Evolutionary conservation across 768 basidiomycete genomes (phyloP).

Genomic region (Xerocomellus amylosporus): DNA sequence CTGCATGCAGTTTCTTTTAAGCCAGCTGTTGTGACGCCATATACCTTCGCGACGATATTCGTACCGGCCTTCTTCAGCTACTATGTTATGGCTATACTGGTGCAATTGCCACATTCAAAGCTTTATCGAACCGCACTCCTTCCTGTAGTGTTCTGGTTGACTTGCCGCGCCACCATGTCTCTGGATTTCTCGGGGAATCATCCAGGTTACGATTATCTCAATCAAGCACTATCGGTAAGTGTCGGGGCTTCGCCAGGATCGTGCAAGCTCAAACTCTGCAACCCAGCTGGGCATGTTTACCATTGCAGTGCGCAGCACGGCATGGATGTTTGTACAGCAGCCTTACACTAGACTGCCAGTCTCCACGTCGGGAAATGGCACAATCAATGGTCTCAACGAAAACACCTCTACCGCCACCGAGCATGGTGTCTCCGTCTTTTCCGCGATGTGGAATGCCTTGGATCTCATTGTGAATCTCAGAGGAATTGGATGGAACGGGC

Average conservation of each 20-base stretch:
- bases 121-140: slow-evolving; percentile 45
- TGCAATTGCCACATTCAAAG: slow-evolving; percentile 45
- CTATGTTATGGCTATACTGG: slow-evolving; percentile 52
- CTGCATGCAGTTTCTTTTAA: slow-evolving; percentile 15
- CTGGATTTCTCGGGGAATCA: slow-evolving; percentile 24
- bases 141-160: slow-evolving; percentile 44
- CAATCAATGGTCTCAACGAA: neutral
- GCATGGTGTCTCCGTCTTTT: neutral
- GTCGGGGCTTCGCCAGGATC: too few relatives aligned
- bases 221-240: slow-evolving; percentile 25
- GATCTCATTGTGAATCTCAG: slow-evolving; percentile 27
- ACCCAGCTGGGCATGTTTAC: slow-evolving; percentile 25
- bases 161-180: slow-evolving; percentile 38
- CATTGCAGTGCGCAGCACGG: slow-evolving; percentile 22
- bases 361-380: neutral
- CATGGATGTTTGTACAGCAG: slow-evolving; percentile 18
- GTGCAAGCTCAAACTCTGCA: neutral
- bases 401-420: neutral
- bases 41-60: slow-evolving; percentile 37
- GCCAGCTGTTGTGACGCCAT: slow-evolving; percentile 16
- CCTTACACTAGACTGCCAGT: slow-evolving; percentile 16
- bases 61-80: slow-evolving; percentile 44
- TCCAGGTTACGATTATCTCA: slow-evolving; percentile 14
- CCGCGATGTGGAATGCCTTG: slow-evolving; percentile 28
- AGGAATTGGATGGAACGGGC: slow-evolving; percentile 29